These are phyloP conservation scores for Capronia americana DNA, from an alignment of 2,329 filamentous ascomycete genomes.

Conservation along the genomic window DNA sequence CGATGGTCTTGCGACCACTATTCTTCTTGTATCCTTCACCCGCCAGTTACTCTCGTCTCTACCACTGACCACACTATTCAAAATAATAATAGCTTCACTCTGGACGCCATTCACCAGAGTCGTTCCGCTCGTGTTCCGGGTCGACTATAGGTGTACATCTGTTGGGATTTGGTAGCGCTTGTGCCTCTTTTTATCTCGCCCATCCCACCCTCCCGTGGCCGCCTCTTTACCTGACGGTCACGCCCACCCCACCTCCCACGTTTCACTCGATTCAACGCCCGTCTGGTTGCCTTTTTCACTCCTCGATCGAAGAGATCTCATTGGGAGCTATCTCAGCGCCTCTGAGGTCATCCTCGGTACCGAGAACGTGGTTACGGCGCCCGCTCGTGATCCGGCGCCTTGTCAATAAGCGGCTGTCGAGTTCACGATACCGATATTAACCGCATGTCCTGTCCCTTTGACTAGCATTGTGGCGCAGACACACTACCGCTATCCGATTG, in stretches of 20 bases:
- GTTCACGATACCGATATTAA: slow-evolving; percentile 15
- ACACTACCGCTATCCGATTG: not conserved
- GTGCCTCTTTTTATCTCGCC: slow-evolving; percentile 8
- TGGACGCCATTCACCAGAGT: not conserved
- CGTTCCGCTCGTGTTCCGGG: not conserved
- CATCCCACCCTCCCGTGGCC: slow-evolving; percentile 14
- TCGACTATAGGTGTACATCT: not conserved
- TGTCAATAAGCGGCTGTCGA: slow-evolving; percentile 2
- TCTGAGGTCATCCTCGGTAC: slow-evolving; percentile 27
- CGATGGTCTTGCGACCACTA: slow-evolving; percentile 20
- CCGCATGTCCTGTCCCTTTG: slow-evolving; percentile 1
- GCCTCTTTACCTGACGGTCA: not conserved
- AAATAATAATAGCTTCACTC: slow-evolving; percentile 3
- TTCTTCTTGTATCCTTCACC: slow-evolving; percentile 8
- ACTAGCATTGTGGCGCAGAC: slow-evolving; percentile 9
- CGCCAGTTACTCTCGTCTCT: slow-evolving; percentile 1
- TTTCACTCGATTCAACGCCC: slow-evolving; percentile 21
- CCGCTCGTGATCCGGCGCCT: slow-evolving; percentile 8
- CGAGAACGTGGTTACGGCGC: slow-evolving; percentile 10
- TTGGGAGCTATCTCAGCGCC: slow-evolving; percentile 12
- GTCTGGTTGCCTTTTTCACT: slow-evolving; percentile 21
- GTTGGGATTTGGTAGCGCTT: slow-evolving; percentile 1
- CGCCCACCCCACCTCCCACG: slow-evolving; percentile 27
- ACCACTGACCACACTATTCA: not conserved
- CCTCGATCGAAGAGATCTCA: slow-evolving; percentile 9